Evolutionary conservation across 805 yeast species (phyloP), one percentile per base, ranked within the genome.

Genomic region (Ogataea paradorogensis): DNA sequence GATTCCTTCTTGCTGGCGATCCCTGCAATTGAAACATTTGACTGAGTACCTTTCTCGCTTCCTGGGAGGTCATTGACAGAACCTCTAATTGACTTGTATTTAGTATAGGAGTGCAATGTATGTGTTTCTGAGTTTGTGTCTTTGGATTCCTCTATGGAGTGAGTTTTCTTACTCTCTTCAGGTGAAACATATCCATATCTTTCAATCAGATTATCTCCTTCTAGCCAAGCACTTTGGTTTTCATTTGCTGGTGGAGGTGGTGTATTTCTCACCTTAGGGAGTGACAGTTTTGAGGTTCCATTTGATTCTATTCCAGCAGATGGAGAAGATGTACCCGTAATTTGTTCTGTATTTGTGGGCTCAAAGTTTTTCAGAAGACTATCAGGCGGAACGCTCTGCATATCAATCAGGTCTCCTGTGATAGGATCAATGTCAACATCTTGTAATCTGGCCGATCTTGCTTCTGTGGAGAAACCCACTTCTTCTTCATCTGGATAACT

Each of bases 161-260:
- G 15, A 15, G 35, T 11, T 15, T 15, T 20, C 15, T 33, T 15
- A n/a, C 15, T 37, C 3, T 37, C 43, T 18, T 34, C 33, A 5
- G 53, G 48, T 2, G 58, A 51, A 8, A 43, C 20, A 37, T 56
- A 53, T 6, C 59, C 60, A 40, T 38, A 55, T 15, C 46, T 38
- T 24, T 53, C 43, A 21, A 55, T 52, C 14, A 55, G 27, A 10
- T 37, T 33, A 16, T 51, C 42, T 5, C 52, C 58, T 15, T 50
- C 61, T 1, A 46, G 42, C 61, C 58, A 55, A 6, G 44, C 50
- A 22, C 55, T 50, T 13, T 43, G 47, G 11, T 40, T 4, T 4
- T 11, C 47, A 5, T 21, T 44, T 15, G 10, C 15, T 5, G 14
- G 13, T n/a, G 9, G 14, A 8, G 14, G 23, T 8, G 35, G 38